A percentile compares a stretch with the other conserved stretches of the same genome.
phyloP scores from a whole-genome alignment of 2,329 filamentous ascomycete species.

The Fusarium vanettenii region DNA sequence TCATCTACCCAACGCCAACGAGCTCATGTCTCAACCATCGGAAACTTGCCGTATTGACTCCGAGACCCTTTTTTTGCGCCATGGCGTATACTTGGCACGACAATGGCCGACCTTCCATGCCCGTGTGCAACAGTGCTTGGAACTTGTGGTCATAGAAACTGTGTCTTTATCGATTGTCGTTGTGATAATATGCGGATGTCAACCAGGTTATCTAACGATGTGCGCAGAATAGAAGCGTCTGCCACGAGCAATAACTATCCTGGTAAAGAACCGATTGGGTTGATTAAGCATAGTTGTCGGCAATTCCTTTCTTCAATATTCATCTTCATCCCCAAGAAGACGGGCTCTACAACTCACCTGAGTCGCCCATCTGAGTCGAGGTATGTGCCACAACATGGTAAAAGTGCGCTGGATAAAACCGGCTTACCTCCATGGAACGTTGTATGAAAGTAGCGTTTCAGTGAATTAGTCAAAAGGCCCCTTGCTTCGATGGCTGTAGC shows the following conservation, averaged over 20 bases:
- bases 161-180: not conserved
- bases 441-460: not conserved
- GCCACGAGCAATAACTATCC: not conserved
- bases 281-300: not conserved
- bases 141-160: not conserved
- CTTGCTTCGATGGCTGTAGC: not conserved
- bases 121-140: not conserved
- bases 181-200: not conserved
- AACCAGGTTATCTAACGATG: not conserved
- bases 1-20: not conserved
- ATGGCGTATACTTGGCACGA: not conserved
- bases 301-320: not conserved
- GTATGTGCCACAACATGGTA: not conserved
- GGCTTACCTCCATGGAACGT: not conserved
- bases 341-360: not conserved
- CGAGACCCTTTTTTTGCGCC: not conserved
- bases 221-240: not conserved
- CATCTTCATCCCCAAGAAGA: not conserved
- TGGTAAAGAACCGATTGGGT: not conserved
- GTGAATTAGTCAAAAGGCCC: not conserved
- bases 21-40: not conserved
- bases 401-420: not conserved
- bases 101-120: not conserved
- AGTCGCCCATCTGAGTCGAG: not conserved
- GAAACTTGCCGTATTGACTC: not conserved